Evolutionary conservation across 2,329 filamentous ascomycete species (phyloP), one percentile per base, ranked within the genome.

Genomic region (Ophidiomyces ophidiicola): DNA sequence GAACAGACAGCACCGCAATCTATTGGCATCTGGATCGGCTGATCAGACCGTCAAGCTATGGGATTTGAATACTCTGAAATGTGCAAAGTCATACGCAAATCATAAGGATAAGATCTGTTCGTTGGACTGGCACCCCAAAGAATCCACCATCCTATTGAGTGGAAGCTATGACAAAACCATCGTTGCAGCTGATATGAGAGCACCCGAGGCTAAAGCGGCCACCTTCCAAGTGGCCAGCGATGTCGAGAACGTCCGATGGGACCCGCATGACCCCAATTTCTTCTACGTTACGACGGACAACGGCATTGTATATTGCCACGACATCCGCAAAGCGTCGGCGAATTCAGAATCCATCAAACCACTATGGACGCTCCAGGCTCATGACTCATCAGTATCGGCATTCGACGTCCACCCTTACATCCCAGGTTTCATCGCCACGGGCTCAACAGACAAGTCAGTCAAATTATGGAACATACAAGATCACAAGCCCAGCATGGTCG

Each of bases 21-120:
- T 98, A 42, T 75, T 98, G 32, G 90, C 90, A 8, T 96, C 88
- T 0, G 85, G 83, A 1, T 98, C 90, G 1, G 90, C 90, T 14
- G 90, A 98, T 67, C 86, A 87, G 66, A 98, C 90, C 2, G 79
- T 96, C 55, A 98, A 98, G 69, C 74, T 98, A 14, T 98, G 90
- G 90, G 90, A 98, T 59, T 69, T 98, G 46, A 83, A 86, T 66
- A 94, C 85, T 2, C 74, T 82, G 45, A 86, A 80, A 61, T 94
- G 86, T 62, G 90, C 90, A 53, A 90, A 94, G 66, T 94, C 87
- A 31, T 98, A 98, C 70, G 72, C 76, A 11, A 84, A 93, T 64
- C 90, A 98, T 66, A 93, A 84, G 24, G 90, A 94, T 70, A 98
- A 98, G 67, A 87, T 96, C 49, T 98, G 87, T 71, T 85, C 88